Conservation (phyloP, 2,329 filamentous ascomycete genomes). For the Ascochyta rabiei region DNA sequence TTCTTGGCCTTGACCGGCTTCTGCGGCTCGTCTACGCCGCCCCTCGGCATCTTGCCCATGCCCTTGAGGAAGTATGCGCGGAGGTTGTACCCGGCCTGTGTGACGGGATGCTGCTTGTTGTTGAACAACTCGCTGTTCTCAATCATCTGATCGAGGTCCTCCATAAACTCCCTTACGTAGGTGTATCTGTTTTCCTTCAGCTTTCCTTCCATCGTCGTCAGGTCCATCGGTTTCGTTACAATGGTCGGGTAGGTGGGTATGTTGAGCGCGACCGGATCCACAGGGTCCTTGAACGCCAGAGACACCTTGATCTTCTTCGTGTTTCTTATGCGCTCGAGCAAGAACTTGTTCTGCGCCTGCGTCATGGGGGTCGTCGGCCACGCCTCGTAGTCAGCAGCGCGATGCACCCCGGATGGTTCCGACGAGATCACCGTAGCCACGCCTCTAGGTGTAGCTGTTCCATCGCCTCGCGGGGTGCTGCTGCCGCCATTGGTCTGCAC, state of each 20-base stretch:
- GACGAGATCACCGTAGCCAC: constrained; percentile 38
- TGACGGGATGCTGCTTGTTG: constrained; percentile 75
- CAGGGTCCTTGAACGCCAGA: constrained; percentile 75
- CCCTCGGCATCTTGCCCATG: constrained; percentile 64
- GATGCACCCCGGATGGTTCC: constrained; percentile 38
- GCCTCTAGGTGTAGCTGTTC: constrained; percentile 25
- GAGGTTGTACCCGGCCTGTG: constrained; percentile 68
- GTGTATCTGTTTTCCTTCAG: constrained; percentile 73
- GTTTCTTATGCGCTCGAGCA: constrained; percentile 70
- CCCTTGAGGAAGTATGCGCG: constrained; percentile 65
- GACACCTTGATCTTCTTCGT: constrained; percentile 88
- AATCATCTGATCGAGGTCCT: constrained; percentile 78
- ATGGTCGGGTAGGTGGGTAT: constrained; percentile 76
- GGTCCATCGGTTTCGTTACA: constrained; percentile 82
- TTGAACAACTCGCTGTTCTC: constrained; percentile 84
- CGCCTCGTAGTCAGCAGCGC: constrained; percentile 40
- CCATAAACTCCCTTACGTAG: constrained; percentile 73
- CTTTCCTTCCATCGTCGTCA: constrained; percentile 80
- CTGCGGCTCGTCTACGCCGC: constrained; percentile 57
- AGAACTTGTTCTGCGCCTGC: constrained; percentile 64
- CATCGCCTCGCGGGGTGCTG: constrained; percentile 30
- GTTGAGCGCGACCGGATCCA: constrained; percentile 74
- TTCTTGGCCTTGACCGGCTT: constrained; percentile 64
- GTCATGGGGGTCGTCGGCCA: constrained; percentile 53
- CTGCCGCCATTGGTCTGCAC: constrained; percentile 16